Conservation (phyloP, 2,329 filamentous ascomycete species). For the Fusarium euwallaceae region DNA sequence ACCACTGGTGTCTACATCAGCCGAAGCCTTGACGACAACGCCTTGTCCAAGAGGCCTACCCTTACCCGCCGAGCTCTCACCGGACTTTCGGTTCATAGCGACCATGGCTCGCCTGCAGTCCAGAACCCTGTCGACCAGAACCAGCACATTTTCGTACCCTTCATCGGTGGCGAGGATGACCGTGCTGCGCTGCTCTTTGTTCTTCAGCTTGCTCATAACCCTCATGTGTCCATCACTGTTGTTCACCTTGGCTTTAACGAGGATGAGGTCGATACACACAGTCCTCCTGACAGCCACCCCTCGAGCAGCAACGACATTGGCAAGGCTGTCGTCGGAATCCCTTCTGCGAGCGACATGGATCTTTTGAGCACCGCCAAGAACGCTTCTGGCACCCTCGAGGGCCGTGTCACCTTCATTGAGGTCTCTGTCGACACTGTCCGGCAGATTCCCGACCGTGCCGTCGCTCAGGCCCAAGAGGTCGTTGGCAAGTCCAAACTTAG, state of each 20-base stretch:
- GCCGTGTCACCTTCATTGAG: conserved; percentile 39
- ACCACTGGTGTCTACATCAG: conserved; percentile 72
- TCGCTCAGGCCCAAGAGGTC: conserved; percentile 31
- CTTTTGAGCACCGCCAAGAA: conserved; percentile 45
- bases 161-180: conserved; percentile 88
- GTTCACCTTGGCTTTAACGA: conserved; percentile 58
- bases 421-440: conserved; percentile 42
- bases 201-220: conserved; percentile 85
- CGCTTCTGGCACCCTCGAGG: conserved; percentile 29
- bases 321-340: conserved; percentile 25
- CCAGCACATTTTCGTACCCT: conserved; percentile 89
- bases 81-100: conserved; percentile 42
- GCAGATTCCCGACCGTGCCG: conserved; percentile 44
- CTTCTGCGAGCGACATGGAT: conserved; percentile 45
- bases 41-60: conserved; percentile 61
- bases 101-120: conserved; percentile 67
- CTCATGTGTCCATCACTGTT: conserved; percentile 82
- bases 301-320: conserved; percentile 15
- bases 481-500: conserved; percentile 43
- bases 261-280: conserved; percentile 31
- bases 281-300: conserved; percentile 8
- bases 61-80: conserved; percentile 50
- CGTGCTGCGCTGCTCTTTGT: conserved; percentile 83
- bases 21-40: conserved; percentile 51
- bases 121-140: conserved; percentile 71